Base-by-base conservation (phyloP, 768 basidiomycete genomes). In the Epithele typhae region DNA sequence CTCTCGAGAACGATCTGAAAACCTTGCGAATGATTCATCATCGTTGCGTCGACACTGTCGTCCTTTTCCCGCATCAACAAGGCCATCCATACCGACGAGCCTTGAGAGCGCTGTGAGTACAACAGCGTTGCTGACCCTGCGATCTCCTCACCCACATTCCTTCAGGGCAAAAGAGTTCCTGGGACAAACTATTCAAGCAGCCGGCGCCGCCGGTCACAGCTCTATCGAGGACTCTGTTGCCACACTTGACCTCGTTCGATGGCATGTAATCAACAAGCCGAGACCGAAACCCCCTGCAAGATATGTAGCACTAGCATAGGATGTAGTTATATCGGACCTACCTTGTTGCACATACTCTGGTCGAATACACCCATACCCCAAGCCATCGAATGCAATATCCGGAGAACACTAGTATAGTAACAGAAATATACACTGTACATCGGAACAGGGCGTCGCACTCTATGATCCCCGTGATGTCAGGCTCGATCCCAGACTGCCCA, bases 1-100 rank as follows among this genome's bases (percentile, higher is more conserved):
- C 84, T 0, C 73, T 98, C 17, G 95, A 98, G 52, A 98, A 98
- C 63, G 96, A 99, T 62, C 68, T 99, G 54, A 88, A 85, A 62
- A 86, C 95, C 7, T 68, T 99, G 52, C 77, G 96, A 14, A 81
- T 98, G 57, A 68, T 98, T 1, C 96, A 99, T 63, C 75, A 78
- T 49, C 78, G 73, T 51, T 84, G 92, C 50, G 76, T 99, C 24
- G 96, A 99, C 59, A 98, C 96, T 0, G 85, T 81, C 0, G 68
- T 87, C 14, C 69, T 98, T 12, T 95, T 94, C 58, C 92, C 91
- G 8, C 96, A 98, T 63, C 65, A 82, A 0, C 72, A 79, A 10
- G 94, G 95, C 4, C 70, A 64, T 12, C 84, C 84, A 0, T 95
- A 82, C 62, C 75, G 92, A 23, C 75, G 87, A 35, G 82, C 93